Evolutionary conservation across 345 rosid genomes (phyloP).

Genomic region (Lepidium africanum): DNA sequence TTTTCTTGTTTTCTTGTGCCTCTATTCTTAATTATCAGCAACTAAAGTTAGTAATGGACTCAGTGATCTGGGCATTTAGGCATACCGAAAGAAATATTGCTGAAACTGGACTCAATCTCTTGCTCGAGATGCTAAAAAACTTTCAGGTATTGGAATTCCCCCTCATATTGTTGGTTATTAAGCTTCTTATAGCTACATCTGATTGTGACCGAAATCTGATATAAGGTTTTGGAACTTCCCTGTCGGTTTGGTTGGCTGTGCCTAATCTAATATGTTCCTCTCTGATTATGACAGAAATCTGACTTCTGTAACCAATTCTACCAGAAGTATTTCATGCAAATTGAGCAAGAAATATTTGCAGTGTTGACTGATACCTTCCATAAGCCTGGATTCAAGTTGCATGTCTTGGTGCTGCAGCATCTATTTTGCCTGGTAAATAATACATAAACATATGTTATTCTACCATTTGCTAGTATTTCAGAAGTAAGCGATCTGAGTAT

Average conservation of each 20-base stretch:
- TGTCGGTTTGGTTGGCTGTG: background rate
- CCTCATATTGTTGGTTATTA: background rate
- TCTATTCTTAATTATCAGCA: conserved; percentile 38
- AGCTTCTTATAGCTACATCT: conserved; percentile 32
- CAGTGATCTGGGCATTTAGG: conserved; percentile 98
- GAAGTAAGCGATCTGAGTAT: background rate
- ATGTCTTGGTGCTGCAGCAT: conserved; percentile 81
- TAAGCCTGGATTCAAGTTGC: conserved; percentile 97
- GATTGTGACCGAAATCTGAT: conserved; percentile 25
- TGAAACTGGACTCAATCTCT: conserved; percentile 83
- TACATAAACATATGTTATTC: background rate
- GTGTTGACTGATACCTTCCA: conserved; percentile 96
- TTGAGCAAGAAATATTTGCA: conserved; percentile 90
- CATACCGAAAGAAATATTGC: conserved; percentile 99
- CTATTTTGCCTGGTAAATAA: conserved; percentile 63
- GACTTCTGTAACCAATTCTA: conserved; percentile 89
- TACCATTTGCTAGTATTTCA: background rate
- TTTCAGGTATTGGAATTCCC: conserved; percentile 47
- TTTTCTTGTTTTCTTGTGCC: background rate
- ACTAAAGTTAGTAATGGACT: conserved; percentile 92
- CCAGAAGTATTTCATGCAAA: conserved; percentile 25
- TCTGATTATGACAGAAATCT: conserved; percentile 45
- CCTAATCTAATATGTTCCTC: conserved; percentile 7
- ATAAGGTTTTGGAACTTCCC: too few relatives aligned
- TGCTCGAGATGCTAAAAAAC: conserved; percentile 83